Conservation (phyloP, 805 yeast species). For the Candida multigemmis region DNA sequence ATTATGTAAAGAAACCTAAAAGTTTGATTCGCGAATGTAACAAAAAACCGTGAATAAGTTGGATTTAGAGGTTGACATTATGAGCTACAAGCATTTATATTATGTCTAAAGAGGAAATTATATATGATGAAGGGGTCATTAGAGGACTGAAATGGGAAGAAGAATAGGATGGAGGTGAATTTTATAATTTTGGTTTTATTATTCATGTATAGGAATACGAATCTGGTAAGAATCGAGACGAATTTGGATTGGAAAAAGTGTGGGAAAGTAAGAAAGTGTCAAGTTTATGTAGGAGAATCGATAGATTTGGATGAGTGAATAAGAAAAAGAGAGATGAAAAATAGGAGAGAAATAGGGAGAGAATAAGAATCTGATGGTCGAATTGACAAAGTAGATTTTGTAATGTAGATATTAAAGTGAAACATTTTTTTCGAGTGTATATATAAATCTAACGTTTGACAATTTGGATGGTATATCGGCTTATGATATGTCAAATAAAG, state of each 20-base stretch:
- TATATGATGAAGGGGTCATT: constrained; percentile 1
- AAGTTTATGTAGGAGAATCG: background rate
- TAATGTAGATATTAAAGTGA: constrained; percentile 1
- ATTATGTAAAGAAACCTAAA: no score
- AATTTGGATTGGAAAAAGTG: background rate
- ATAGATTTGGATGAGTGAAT: background rate
- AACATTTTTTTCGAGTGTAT: constrained; percentile 1
- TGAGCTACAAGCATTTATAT: no score
- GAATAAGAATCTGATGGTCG: background rate
- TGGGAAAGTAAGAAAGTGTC: background rate
- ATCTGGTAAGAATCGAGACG: background rate
- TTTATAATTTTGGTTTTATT: constrained; percentile 1
- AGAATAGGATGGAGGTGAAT: constrained; percentile 1
- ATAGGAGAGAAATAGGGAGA: background rate
- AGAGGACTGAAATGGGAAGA: constrained; percentile 1
- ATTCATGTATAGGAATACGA: background rate
- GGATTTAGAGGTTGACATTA: no score
- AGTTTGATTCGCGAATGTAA: no score
- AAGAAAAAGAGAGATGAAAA: background rate
- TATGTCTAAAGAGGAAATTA: no score
- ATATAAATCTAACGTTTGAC: no score
- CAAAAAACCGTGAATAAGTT: no score
- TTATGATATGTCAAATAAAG: no score
- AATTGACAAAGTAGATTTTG: background rate
- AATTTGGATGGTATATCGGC: no score